These are phyloP conservation scores for Penicillium sp. DNA, from an alignment of 2,329 filamentous ascomycete species.

Conservation along the genomic window DNA sequence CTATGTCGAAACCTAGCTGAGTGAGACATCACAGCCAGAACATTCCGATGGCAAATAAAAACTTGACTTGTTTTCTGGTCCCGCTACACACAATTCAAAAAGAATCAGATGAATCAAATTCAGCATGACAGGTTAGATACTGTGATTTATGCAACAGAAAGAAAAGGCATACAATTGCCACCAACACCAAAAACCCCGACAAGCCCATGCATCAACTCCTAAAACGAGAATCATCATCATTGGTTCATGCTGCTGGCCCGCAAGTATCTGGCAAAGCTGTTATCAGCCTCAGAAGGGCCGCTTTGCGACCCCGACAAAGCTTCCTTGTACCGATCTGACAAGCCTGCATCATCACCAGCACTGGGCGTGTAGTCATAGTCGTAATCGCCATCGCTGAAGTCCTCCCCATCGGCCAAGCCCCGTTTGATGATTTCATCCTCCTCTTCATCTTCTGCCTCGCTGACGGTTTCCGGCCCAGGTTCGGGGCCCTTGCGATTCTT, in stretches of 20 bases:
- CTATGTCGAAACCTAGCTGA: too few species aligned
- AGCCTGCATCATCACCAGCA: constrained; percentile 56
- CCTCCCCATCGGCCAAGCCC: constrained; percentile 47
- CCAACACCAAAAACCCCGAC: constrained; percentile 4
- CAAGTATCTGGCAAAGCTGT: constrained; percentile 49
- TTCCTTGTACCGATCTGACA: constrained; percentile 70
- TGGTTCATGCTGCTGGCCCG: constrained; percentile 32
- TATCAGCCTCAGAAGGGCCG: constrained; percentile 40
- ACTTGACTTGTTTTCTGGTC: too few species aligned
- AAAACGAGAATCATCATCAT: constrained; percentile 6
- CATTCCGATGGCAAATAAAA: too few species aligned
- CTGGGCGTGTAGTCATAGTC: constrained; percentile 52
- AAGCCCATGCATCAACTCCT: constrained; percentile 6
- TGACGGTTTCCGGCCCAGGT: constrained; percentile 40
- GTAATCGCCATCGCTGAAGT: constrained; percentile 44
- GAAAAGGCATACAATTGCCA: constrained; percentile 2
- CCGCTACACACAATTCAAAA: too few species aligned
- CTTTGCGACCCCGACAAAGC: constrained; percentile 56
- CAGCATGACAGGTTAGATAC: neutral
- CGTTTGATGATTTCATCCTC: constrained; percentile 34
- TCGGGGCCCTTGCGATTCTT: constrained; percentile 20
- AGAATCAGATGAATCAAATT: too few species aligned
- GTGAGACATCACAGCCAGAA: too few species aligned
- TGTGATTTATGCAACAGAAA: neutral
- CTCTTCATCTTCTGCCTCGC: constrained; percentile 48